phyloP scores from a whole-genome alignment of 1,139 yeast genomes.

The Chernovozyma sophiae-reginae region DNA sequence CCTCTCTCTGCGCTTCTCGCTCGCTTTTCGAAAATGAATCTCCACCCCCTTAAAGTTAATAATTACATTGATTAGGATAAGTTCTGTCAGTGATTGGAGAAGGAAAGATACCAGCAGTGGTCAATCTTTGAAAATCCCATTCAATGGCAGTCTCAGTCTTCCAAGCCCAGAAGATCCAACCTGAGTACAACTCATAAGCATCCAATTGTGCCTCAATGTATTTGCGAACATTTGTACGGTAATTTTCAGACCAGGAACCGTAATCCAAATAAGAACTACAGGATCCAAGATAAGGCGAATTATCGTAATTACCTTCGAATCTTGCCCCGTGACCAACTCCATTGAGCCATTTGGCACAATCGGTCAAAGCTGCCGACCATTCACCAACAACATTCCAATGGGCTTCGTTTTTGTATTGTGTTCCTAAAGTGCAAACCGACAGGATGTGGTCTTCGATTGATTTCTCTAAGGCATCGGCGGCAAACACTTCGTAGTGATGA shows the following conservation, averaged over 20 bases:
- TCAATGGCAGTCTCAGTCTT: slow-evolving; percentile 82
- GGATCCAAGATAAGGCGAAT: slow-evolving; percentile 52
- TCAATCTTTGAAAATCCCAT: slow-evolving; percentile 74
- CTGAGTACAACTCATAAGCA: slow-evolving; percentile 64
- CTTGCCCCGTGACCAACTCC: slow-evolving; percentile 90
- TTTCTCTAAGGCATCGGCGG: slow-evolving; percentile 54
- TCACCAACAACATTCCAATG: slow-evolving; percentile 86
- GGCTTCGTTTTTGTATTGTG: slow-evolving; percentile 44
- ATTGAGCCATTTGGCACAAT: slow-evolving; percentile 87
- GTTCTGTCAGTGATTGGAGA: slow-evolving; percentile 64
- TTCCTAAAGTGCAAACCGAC: slow-evolving; percentile 63
- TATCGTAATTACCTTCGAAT: slow-evolving; percentile 64
- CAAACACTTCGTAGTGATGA: slow-evolving; percentile 88
- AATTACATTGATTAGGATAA: slow-evolving; percentile 66
- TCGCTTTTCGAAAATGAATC: no score
- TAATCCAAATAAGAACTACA: slow-evolving; percentile 59
- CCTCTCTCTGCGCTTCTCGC: no score
- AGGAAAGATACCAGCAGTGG: slow-evolving; percentile 66
- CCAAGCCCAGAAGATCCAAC: slow-evolving; percentile 94
- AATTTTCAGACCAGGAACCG: slow-evolving; percentile 56
- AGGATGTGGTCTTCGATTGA: slow-evolving; percentile 57
- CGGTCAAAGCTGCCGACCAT: slow-evolving; percentile 92
- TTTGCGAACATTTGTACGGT: slow-evolving; percentile 56
- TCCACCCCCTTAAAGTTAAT: slow-evolving; percentile 8
- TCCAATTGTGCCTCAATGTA: slow-evolving; percentile 89